Percentiles rank a stretch among this genome's conserved stretches.
Evolutionary conservation across 352 stramenopile genomes (phyloP).

Genomic region (Elongisporangium prolatum): DNA sequence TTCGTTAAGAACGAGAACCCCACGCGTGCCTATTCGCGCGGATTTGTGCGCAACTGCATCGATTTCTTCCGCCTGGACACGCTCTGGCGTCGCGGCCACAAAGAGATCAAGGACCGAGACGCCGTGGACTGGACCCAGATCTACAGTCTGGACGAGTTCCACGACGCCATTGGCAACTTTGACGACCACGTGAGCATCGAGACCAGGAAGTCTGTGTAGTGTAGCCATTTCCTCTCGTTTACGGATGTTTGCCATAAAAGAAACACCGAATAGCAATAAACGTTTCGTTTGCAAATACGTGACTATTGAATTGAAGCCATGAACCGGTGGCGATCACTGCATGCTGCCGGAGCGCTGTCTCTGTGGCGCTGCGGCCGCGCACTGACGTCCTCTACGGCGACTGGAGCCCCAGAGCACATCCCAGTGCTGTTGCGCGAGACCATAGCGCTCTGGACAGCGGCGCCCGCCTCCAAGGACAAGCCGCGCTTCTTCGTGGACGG

Average conservation of each 20-base stretch:
- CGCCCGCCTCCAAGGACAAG: background rate
- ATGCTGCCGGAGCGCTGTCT: background rate
- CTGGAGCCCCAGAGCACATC: slow-evolving; percentile 21
- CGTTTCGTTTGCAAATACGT: background rate
- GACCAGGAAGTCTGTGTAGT: slow-evolving; percentile 23
- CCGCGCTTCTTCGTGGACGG: slow-evolving; percentile 66
- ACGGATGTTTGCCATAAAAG: background rate
- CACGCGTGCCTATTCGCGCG: slow-evolving; percentile 49
- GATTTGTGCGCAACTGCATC: slow-evolving; percentile 42
- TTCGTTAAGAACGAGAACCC: slow-evolving; percentile 67
- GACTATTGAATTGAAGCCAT: background rate
- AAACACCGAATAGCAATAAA: background rate
- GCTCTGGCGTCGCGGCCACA: background rate
- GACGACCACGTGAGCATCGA: slow-evolving; percentile 2
- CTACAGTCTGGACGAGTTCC: slow-evolving; percentile 55
- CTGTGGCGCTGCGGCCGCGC: background rate
- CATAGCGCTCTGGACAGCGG: slow-evolving; percentile 19
- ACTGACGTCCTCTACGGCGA: background rate
- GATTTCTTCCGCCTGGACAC: slow-evolving; percentile 49
- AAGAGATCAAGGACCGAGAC: slow-evolving; percentile 6
- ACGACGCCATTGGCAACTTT: slow-evolving; percentile 2
- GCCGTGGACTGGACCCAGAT: slow-evolving; percentile 52
- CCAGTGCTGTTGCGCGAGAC: slow-evolving; percentile 61
- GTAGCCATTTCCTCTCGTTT: background rate
- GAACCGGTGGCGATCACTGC: background rate